These are phyloP conservation scores for Acmispon strigosus DNA, from an alignment of 306 rosid genomes.

Conservation along the genomic window DNA sequence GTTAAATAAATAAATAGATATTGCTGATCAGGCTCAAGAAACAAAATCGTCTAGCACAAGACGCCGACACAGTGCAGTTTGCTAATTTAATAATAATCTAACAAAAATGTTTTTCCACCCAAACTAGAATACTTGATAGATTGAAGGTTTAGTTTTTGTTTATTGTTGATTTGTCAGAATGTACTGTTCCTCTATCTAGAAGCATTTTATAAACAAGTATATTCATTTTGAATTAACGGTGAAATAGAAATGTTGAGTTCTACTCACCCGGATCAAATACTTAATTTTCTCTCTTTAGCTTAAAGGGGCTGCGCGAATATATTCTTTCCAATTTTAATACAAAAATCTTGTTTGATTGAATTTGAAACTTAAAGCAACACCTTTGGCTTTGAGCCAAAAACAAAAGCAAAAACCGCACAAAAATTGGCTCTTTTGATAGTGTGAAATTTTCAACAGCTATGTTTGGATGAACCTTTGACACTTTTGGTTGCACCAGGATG, in stretches of 20 bases:
- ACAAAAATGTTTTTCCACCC: neutral
- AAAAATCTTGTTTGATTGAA: neutral
- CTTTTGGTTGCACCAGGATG: too few species aligned
- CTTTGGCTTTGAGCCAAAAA: conserved; percentile 24
- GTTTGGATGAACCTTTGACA: too few species aligned
- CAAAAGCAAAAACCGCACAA: conserved; percentile 1
- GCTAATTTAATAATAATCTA: conserved; percentile 1
- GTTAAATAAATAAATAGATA: neutral
- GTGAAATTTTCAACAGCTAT: neutral
- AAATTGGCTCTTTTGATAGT: neutral
- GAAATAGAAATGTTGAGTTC: neutral
- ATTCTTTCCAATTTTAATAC: conserved; percentile 1
- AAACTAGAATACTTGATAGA: neutral
- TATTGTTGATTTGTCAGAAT: conserved; percentile 4
- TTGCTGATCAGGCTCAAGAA: conserved; percentile 14
- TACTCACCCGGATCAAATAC: conserved; percentile 9
- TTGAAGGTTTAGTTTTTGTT: neutral
- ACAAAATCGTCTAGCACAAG: conserved; percentile 20
- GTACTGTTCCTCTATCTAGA: neutral
- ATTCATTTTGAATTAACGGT: neutral
- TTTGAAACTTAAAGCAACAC: conserved; percentile 24
- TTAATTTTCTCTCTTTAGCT: neutral
- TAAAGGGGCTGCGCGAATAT: neutral
- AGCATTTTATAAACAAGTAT: neutral
- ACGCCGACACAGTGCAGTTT: conserved; percentile 15